Conservation (phyloP, 2,329 filamentous ascomycete genomes). For the Colletotrichum tropicale region DNA sequence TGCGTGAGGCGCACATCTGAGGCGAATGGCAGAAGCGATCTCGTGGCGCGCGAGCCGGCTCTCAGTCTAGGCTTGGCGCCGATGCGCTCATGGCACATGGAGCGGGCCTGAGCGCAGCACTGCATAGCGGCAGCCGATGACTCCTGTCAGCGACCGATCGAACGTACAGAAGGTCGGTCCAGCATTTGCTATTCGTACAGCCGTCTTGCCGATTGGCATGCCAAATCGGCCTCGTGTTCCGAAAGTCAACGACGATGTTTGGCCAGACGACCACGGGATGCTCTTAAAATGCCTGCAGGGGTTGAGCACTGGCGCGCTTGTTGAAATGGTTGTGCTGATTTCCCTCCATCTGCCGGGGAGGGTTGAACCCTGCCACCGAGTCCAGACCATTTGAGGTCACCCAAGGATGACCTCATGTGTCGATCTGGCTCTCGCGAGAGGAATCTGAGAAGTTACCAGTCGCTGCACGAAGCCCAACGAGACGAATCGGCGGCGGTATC, state of each 20-base stretch:
- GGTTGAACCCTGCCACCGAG: constrained; percentile 2
- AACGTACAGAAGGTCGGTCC: not conserved
- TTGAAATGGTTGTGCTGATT: not conserved
- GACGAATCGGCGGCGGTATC: not conserved
- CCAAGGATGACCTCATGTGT: not conserved
- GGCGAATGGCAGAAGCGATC: not conserved
- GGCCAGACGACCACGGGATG: not conserved
- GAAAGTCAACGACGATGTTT: not conserved
- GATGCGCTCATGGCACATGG: not conserved
- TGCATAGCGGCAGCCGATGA: not conserved
- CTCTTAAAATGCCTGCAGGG: not conserved
- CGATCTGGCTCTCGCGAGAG: not conserved
- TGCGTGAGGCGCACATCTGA: not conserved
- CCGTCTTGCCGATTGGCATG: not conserved
- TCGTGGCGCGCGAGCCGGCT: constrained; percentile 3
- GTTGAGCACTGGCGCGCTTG: not conserved
- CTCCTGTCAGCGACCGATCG: not conserved
- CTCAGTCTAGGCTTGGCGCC: not conserved
- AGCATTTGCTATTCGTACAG: not conserved
- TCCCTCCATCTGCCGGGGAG: not conserved
- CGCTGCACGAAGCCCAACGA: not conserved
- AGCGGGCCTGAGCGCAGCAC: not conserved
- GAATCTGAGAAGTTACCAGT: not conserved
- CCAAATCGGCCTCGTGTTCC: constrained; percentile 14
- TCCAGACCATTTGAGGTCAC: not conserved